phyloP scores from a whole-genome alignment of 305 asterid genomes.

The Fraxinus floribunda region DNA sequence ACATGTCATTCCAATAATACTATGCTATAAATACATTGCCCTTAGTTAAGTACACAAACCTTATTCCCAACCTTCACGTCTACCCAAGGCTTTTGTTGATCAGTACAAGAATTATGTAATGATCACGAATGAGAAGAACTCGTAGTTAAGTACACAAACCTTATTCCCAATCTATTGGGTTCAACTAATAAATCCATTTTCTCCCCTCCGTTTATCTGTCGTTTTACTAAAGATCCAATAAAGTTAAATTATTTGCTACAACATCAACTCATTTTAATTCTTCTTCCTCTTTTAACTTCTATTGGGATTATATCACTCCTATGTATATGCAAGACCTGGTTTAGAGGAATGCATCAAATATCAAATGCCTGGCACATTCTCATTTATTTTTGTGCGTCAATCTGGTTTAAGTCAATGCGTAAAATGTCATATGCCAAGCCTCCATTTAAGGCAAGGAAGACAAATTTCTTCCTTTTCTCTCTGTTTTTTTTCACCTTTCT shows the following conservation, averaged over 20 bases:
- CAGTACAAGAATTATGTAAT: constrained; percentile 3
- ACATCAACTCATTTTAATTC: not conserved
- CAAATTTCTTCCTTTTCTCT: not conserved
- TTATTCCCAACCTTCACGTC: not conserved
- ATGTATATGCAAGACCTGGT: not conserved
- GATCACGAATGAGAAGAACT: not conserved
- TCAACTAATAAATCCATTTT: not conserved
- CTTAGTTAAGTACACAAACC: too few relatives aligned
- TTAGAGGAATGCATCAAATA: not conserved
- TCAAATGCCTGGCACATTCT: not conserved
- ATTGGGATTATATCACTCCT: not conserved
- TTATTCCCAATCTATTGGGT: not conserved
- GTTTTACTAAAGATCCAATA: not conserved
- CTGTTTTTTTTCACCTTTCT: not conserved
- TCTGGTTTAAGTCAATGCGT: not conserved
- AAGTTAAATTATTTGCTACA: not conserved
- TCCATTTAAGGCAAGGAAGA: not conserved
- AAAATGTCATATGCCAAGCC: not conserved
- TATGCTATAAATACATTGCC: not conserved
- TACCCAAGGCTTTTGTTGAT: not conserved
- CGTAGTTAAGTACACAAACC: not conserved
- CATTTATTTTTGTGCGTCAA: not conserved
- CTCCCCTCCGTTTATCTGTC: not conserved
- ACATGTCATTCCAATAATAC: not conserved
- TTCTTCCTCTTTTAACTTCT: not conserved